A percentile compares a stretch with the other conserved stretches of the same genome.
These are phyloP conservation scores for Hibiscus tridactylites DNA, from an alignment of 345 rosid genomes.

Conservation along the genomic window DNA sequence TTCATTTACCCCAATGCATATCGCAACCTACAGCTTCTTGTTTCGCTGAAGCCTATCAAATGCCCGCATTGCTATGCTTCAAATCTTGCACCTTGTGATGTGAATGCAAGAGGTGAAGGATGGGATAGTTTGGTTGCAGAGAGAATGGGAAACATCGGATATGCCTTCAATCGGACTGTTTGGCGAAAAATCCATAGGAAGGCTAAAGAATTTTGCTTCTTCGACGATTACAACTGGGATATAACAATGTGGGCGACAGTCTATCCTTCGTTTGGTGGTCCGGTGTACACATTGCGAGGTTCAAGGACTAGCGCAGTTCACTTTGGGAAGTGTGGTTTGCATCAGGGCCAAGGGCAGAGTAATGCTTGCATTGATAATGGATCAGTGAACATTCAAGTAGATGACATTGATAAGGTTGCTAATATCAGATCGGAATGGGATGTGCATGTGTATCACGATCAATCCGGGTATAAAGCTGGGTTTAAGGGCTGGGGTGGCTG, in stretches of 20 bases:
- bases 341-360: slow-evolving; percentile 68
- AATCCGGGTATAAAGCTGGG: slow-evolving; percentile 90
- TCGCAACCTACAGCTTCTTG: slow-evolving; percentile 72
- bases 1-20: slow-evolving; percentile 90
- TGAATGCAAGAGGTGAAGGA: slow-evolving; percentile 84
- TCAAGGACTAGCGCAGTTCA: slow-evolving; percentile 90
- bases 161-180: slow-evolving; percentile 70
- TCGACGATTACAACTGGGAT: slow-evolving; percentile 98
- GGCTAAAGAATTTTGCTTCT: slow-evolving; percentile 79
- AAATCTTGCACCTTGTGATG: slow-evolving; percentile 87
- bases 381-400: slow-evolving; percentile 40
- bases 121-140: slow-evolving; percentile 64
- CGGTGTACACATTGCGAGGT: slow-evolving; percentile 80
- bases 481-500: slow-evolving; percentile 99
- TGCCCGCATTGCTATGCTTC: slow-evolving; percentile 89
- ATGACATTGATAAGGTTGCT: slow-evolving; percentile 49
- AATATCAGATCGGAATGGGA: slow-evolving; percentile 61
- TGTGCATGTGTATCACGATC: slow-evolving; percentile 46
- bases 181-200: slow-evolving; percentile 79
- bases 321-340: slow-evolving; percentile 97
- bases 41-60: slow-evolving; percentile 47
- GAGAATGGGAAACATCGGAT: slow-evolving; percentile 94
- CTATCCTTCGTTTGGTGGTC: slow-evolving; percentile 81
- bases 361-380: slow-evolving; percentile 79
- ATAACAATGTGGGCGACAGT: slow-evolving; percentile 98